Percentiles rank a stretch among this genome's conserved stretches.
Evolutionary conservation across 2,329 filamentous ascomycete species (phyloP).

Genomic region (Conoideocrella luteorostrata): DNA sequence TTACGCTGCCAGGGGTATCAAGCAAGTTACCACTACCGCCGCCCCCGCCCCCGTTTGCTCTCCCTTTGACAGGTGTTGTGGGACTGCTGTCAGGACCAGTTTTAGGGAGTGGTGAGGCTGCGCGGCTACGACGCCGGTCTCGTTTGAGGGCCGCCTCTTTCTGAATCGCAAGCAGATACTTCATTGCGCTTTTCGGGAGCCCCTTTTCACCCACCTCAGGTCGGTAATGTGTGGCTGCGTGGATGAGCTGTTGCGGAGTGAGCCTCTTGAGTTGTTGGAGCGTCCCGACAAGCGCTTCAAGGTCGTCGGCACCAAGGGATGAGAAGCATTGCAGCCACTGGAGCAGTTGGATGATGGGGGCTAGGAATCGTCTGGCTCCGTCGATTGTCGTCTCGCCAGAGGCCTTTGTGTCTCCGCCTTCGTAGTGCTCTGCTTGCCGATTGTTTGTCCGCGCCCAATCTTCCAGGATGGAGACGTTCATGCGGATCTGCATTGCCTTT

Average conservation of each 20-base stretch:
- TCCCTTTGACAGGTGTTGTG: slow-evolving; percentile 35
- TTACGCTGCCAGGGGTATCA: slow-evolving; percentile 34
- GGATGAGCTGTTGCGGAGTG: slow-evolving; percentile 81
- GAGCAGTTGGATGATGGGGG: slow-evolving; percentile 84
- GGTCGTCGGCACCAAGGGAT: slow-evolving; percentile 75
- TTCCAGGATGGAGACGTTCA: slow-evolving; percentile 93
- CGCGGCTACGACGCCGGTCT: slow-evolving; percentile 44
- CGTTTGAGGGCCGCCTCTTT: slow-evolving; percentile 61
- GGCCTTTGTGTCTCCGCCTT: slow-evolving; percentile 79
- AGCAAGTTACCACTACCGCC: slow-evolving; percentile 24
- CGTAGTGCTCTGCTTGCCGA: slow-evolving; percentile 88
- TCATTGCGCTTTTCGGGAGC: slow-evolving; percentile 78
- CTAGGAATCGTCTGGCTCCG: slow-evolving; percentile 73
- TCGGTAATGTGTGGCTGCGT: slow-evolving; percentile 87
- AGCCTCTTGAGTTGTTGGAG: slow-evolving; percentile 82
- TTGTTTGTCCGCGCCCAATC: slow-evolving; percentile 96
- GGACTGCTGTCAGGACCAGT: slow-evolving; percentile 32
- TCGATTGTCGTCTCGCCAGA: slow-evolving; percentile 85
- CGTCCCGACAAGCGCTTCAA: slow-evolving; percentile 82
- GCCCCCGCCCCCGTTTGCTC: slow-evolving; percentile 27
- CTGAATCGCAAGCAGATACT: slow-evolving; percentile 76
- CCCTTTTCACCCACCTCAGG: slow-evolving; percentile 93
- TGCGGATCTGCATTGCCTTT: slow-evolving; percentile 98
- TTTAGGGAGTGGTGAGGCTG: slow-evolving; percentile 34
- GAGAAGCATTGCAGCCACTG: slow-evolving; percentile 99